Evolutionary conservation across 768 basidiomycete species (phyloP), one percentile per base, ranked within the genome.

Genomic region (Amanita pallidorosea): DNA sequence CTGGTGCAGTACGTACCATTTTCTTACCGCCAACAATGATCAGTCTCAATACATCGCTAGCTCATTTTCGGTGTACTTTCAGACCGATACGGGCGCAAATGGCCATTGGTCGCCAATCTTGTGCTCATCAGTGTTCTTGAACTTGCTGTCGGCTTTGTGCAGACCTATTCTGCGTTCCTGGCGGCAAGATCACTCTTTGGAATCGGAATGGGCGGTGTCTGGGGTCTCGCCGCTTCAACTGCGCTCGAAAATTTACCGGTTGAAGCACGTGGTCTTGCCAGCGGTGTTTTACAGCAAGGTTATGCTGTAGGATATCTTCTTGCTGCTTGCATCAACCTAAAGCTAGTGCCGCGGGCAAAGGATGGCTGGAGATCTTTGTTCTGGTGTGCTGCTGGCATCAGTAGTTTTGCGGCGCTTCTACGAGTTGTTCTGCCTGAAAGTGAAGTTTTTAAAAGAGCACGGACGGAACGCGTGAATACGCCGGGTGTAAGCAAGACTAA

Each of bases 51-150:
- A 49, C 44, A 35, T 18, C 53, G 3, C 31, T 11, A 73, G 72
- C 57, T 91, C 45, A 68, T 92, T 57, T 93, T 95, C 56, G 92
- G 91, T 42, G 63, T 92, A 38, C 58, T 85, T n/a, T 87, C 86
- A 1, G 94, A 96, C 63, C 80, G 94, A 3, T 95, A 73, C 63
- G 94, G 94, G 4, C 78, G 94, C 25, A 95, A 94, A 73, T 98
- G 92, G 92, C 92, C 92, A 4, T 72, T 94, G 4, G 80, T 95
- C 25, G 55, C 58, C 55, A 93, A 92, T 62, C 72, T 94, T 18
- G 41, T 90, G 22, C 61, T 93, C 43, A 77, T 90, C 54, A 72
- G 77, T 12, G 62, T 76, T 4, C 77, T 96, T 47, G 81, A 92
- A 59, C 77, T 96, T 20, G 87, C 81, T 0, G 80, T 81, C 1